These are phyloP conservation scores for Lachnum nothofagi DNA, from an alignment of 2,329 filamentous ascomycete species.

Conservation along the genomic window DNA sequence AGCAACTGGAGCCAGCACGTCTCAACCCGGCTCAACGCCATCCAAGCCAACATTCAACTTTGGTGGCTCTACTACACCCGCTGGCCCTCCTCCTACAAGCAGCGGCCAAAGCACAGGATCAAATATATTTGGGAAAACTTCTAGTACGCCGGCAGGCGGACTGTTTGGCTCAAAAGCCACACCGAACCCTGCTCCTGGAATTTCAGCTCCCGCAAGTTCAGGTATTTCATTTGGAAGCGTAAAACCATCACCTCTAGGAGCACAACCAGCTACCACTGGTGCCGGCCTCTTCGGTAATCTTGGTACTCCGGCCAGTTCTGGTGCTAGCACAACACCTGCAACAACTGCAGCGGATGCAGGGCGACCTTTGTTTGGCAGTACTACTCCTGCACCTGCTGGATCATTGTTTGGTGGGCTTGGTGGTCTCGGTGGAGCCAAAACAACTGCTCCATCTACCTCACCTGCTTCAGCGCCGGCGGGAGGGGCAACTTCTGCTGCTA, in stretches of 20 bases:
- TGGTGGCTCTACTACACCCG: constrained; percentile 30
- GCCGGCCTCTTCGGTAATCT: constrained; percentile 6
- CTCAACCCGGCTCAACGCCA: no score
- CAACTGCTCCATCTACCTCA: not conserved
- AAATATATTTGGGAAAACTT: constrained; percentile 13
- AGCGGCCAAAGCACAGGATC: constrained; percentile 1
- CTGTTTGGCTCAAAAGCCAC: constrained; percentile 14
- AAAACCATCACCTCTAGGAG: not conserved
- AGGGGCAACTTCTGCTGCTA: constrained; percentile 1
- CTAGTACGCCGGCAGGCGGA: constrained; percentile 1
- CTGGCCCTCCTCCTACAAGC: constrained; percentile 30
- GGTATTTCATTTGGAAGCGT: constrained; percentile 1
- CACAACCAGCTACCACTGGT: not conserved
- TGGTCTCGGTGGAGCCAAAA: not conserved
- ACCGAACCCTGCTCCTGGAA: not conserved
- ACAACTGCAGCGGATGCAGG: constrained; percentile 9
- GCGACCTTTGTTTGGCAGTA: constrained; percentile 8
- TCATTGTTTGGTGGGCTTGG: no score
- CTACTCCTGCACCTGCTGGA: no score
- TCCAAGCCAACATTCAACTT: constrained; percentile 20
- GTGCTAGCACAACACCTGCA: constrained; percentile 2
- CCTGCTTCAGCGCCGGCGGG: constrained; percentile 1
- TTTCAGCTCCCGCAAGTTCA: no score
- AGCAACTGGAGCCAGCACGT: no score
- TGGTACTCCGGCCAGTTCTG: constrained; percentile 11